Evolutionary conservation across 345 rosid genomes (phyloP), one percentile per base, ranked within the genome.

Genomic region (Balakata baccata): DNA sequence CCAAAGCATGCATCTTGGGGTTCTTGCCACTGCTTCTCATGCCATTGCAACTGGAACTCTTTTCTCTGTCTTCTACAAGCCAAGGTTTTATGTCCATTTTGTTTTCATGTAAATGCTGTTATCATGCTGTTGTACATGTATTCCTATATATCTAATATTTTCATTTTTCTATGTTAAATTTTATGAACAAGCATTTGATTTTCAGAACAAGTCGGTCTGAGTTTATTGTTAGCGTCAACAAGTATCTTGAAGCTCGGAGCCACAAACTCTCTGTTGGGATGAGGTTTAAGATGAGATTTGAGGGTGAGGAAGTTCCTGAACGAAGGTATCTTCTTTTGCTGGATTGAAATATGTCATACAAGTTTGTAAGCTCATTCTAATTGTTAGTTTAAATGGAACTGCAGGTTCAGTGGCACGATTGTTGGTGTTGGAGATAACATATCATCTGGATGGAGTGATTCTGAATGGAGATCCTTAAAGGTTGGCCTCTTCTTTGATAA

Each of bases 201-300:
- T 74, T 73, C 87, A 96, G 99, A 84, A 96, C 96, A 82, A 96
- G 99, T 76, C 86, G 86, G 72, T 93, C 98, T 50, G 97, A 96
- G 95, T 96, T 96, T 80, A 90, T 96, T 79, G 96, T 93, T 58
- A 89, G 94, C 68, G 86, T 93, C 74, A 91, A 91, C 79, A 93
- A 88, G 85, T 96, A 91, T 76, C 90, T 93, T 75, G 99, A 93
- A 93, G 94, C 96, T 76, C 85, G 63, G 76, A 89, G 75, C 78
- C 88, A 84, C 75, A 93, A 90, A 82, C 88, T 96, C 13, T 86
- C 96, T 78, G 97, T 96, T 77, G 99, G 99, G 68, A 93, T 89
- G 99, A 89, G 98, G 84, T 96, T 96, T 86, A 96, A 93, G 83
- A 96, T 96, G 99, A 96, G 87, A 85, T 96, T 96, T 69, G 99